Evolutionary conservation across 73 alveolate genomes (phyloP), one percentile per base, ranked within the genome.

Genomic region (Paramecium octaurelia): DNA sequence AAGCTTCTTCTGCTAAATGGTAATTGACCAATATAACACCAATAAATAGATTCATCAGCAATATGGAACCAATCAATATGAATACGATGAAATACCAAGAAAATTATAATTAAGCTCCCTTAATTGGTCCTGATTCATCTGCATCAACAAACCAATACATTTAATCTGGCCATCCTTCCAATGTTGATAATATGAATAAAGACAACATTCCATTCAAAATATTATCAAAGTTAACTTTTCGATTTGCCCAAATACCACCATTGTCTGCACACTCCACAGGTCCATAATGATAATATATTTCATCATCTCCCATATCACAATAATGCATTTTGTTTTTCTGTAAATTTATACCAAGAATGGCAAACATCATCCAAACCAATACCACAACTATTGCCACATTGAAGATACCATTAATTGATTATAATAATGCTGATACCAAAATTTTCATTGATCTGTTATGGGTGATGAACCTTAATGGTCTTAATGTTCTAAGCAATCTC

Each of bases 111-210:
- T 90, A 91, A 86, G 93, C 93, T 34, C 95, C 96, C 85, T 95
- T 85, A 18, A 92, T 91, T 24, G 99, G 98, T 0, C 98, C 97
- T 27, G 77, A 85, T 43, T 76, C 98, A 58, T 92, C 75, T 0
- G 96, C 94, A 92, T 96, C 98, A 8, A 95, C 92, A 58, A 92
- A 96, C 40, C 92, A 92, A 87, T 96, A 91, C 99, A 97, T 96
- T 21, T 93, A 84, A 40, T 95, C 97, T 48, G 99, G 99, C 99
- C 99, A 98, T 16, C 97, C 98, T 94, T 98, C 99, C 44, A 95
- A 95, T 44, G 98, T 92, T 27, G 98, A 83, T 75, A 98, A 92
- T 12, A 97, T 97, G 93, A 98, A 98, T 20, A 98, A 92, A 27
- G 99, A 96, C 8, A 97, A 60, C 96, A 98, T 92, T 9, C 99